Evolutionary conservation across 2,329 filamentous ascomycete species (phyloP).

Genomic region (Colletotrichum paranaense): DNA sequence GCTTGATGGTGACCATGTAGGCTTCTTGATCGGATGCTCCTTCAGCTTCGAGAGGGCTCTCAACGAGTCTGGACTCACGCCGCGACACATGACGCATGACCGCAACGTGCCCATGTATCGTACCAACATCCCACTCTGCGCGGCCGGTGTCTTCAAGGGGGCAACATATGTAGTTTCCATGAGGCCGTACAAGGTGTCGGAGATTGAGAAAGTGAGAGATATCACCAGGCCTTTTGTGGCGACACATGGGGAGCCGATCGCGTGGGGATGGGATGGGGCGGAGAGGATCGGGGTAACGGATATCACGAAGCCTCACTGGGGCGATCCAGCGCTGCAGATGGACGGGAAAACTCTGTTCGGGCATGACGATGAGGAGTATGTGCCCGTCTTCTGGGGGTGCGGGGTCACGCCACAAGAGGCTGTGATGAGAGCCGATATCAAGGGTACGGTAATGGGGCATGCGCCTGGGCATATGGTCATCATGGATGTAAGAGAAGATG

Average conservation of each 20-base stretch:
- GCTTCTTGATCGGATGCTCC: constrained; percentile 72
- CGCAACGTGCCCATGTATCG: constrained; percentile 72
- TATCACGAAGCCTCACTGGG: constrained; percentile 66
- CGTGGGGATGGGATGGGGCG: constrained; percentile 72
- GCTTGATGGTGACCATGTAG: constrained; percentile 66
- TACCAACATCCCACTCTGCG: constrained; percentile 65
- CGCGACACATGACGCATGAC: constrained; percentile 59
- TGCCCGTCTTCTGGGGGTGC: constrained; percentile 73
- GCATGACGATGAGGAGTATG: constrained; percentile 49
- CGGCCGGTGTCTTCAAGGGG: constrained; percentile 67
- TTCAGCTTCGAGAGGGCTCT: constrained; percentile 73
- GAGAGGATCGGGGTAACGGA: constrained; percentile 64
- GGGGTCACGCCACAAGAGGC: constrained; percentile 75
- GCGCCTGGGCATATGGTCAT: constrained; percentile 72
- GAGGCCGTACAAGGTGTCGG: constrained; percentile 63
- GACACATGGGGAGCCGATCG: constrained; percentile 73
- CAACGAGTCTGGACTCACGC: constrained; percentile 57
- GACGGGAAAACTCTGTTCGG: constrained; percentile 51
- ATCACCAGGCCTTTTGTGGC: constrained; percentile 65
- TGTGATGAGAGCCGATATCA: constrained; percentile 64
- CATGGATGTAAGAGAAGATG: constrained; percentile 60
- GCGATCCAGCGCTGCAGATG: constrained; percentile 56
- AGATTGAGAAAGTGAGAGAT: constrained; percentile 63
- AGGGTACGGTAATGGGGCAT: constrained; percentile 70
- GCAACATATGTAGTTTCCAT: constrained; percentile 71